Conservation (phyloP, 2,329 filamentous ascomycete species). For the Talaromyces islandicus region DNA sequence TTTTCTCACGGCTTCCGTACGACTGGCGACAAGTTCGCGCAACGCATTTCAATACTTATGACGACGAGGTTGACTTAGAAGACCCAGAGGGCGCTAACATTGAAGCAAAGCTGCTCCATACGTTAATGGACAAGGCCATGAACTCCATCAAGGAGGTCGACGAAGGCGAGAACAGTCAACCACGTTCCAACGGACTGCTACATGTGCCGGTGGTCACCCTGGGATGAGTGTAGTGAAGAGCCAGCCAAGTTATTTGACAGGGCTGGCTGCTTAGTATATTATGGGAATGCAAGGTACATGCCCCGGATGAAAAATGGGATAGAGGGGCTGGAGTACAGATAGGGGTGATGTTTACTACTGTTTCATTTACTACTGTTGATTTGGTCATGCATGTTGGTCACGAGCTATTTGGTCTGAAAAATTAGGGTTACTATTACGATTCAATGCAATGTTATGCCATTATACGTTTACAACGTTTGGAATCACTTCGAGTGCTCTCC, state of each 20-base stretch:
- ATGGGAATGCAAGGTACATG: no score
- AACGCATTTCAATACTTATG: not conserved
- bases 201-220: constrained; percentile 17
- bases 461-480: no score
- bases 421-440: not conserved
- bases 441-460: not conserved
- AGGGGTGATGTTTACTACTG: not conserved
- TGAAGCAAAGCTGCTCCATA: constrained; percentile 11
- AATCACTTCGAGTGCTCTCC: no score
- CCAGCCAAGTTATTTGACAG: not conserved
- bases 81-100: not conserved
- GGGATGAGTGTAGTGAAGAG: not conserved
- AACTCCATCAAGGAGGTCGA: constrained; percentile 2
- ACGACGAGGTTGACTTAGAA: not conserved
- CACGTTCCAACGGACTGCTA: constrained; percentile 1
- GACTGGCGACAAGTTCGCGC: not conserved
- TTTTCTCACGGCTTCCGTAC: constrained; percentile 5
- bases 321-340: not conserved
- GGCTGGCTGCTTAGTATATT: no score
- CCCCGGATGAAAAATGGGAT: not conserved
- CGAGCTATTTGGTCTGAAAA: not conserved
- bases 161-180: constrained; percentile 1
- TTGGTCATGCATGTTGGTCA: not conserved
- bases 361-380: not conserved
- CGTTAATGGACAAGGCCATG: constrained; percentile 12